Conservation (phyloP, 2,329 filamentous ascomycete genomes). For the Phialophora verrucosa region DNA sequence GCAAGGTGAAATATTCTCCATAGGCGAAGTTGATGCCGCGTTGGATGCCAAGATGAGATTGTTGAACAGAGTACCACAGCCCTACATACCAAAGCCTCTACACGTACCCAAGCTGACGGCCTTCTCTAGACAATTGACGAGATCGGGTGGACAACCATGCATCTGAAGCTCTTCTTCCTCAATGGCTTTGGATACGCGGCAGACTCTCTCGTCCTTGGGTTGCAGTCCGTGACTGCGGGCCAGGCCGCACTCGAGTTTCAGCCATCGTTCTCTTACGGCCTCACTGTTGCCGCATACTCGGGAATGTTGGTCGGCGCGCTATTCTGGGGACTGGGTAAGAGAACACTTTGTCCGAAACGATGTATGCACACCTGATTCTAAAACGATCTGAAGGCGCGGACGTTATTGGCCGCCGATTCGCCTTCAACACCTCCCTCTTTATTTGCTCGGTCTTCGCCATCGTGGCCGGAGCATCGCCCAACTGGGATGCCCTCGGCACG, state of each 20-base stretch:
- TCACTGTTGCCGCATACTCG: conserved; percentile 3
- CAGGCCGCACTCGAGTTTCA: conserved; percentile 8
- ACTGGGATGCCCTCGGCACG: conserved; percentile 48
- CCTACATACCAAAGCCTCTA: background rate
- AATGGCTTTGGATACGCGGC: conserved; percentile 64
- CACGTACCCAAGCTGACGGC: background rate
- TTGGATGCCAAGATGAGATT: conserved; percentile 46
- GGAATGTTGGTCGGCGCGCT: conserved; percentile 1
- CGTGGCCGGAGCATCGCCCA: conserved; percentile 69
- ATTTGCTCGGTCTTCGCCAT: conserved; percentile 67
- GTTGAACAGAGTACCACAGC: conserved; percentile 42
- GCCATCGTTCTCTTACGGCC: conserved; percentile 3
- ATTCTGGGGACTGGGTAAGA: conserved; percentile 15
- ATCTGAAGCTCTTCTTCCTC: conserved; percentile 65
- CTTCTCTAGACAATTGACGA: conserved; percentile 53
- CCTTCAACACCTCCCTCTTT: conserved; percentile 71
- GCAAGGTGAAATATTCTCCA: background rate
- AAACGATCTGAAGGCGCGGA: conserved; percentile 56
- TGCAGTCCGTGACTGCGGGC: background rate
- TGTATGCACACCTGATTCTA: background rate
- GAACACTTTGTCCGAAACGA: conserved; percentile 29
- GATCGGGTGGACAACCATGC: conserved; percentile 65
- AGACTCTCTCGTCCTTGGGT: conserved; percentile 39
- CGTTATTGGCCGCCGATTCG: conserved; percentile 69
- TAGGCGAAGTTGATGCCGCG: background rate